Base-by-base conservation (phyloP, 768 basidiomycete species). In the Leucosporidium scottii region DNA sequence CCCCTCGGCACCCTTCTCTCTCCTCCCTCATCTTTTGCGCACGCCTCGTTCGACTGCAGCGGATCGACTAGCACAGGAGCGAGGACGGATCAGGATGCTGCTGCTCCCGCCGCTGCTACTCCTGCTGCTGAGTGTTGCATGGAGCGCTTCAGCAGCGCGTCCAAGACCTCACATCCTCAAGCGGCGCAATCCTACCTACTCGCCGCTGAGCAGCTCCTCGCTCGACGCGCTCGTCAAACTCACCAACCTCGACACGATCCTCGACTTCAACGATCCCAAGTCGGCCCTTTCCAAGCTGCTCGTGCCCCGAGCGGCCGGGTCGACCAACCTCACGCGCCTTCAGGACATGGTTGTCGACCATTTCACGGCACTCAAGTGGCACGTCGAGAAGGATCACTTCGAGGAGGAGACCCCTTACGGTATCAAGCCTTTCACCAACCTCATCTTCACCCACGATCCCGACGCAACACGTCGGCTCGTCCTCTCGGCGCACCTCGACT, bases 381-480 rank as follows among this genome's bases (percentile, higher is more conserved):
- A 69, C 67, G 79, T 93, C 59, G 91, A 96, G 75, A 84, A 87
- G 75, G 93, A 96, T 74, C 80, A 82, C 28, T 98, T 98, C 80
- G 84, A 81, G 8, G 87, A 82, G 59, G 75, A 79, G 23, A 98
- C 96, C 2, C 96, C 96, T 1, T 84, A 88, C 70, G 96, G 94
- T 6, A 74, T 76, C 39, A 90, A 85, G 74, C 80, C 81, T 49
- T 94, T 99, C 77, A 87, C 85, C 20, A 99, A 99, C 79, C 82
- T 98, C 59, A 87, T 98, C 71, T 94, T 92, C 39, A 98, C 96
- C 17, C 96, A 96, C 77, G 88, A 97, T 76, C 89, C 90, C n/a
- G 77, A 80, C 23, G 93, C 96, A 0, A 80, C 87, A 2, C 80
- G 90, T 55, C 86, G 90, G 68, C 82, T 99, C 44, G 82, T 94